phyloP scores from a whole-genome alignment of 108 stramenopile species.

The Fistulifera solaris region DNA sequence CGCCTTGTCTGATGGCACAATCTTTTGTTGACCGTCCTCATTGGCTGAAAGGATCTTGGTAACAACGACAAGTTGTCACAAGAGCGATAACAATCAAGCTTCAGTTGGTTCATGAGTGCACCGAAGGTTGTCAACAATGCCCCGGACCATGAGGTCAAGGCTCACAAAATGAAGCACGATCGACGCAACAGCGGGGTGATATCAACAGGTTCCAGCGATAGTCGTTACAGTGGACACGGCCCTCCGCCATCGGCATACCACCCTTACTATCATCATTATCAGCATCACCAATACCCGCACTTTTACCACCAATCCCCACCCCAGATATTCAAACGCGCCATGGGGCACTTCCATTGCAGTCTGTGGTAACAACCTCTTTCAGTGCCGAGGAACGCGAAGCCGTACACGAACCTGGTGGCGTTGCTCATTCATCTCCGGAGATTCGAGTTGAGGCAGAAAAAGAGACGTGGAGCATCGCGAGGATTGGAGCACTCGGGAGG shows the following conservation, averaged over 20 bases:
- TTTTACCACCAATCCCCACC: neutral
- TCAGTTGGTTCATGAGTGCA: neutral
- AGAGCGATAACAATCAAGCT: too few relatives aligned
- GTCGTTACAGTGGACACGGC: neutral
- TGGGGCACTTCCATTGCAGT: neutral
- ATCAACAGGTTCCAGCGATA: neutral
- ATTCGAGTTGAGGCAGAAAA: too few relatives aligned
- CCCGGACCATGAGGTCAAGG: neutral
- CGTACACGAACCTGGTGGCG: neutral
- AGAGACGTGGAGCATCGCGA: too few relatives aligned
- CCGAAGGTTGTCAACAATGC: neutral
- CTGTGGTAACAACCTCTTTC: slow-evolving; percentile 11
- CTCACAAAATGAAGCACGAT: neutral
- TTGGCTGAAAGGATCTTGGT: neutral
- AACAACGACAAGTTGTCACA: slow-evolving; percentile 1
- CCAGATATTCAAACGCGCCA: neutral
- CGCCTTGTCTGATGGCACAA: neutral
- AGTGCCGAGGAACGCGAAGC: slow-evolving; percentile 7
- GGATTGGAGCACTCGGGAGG: too few relatives aligned
- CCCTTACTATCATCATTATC: neutral
- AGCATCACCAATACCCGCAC: neutral
- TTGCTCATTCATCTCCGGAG: too few relatives aligned
- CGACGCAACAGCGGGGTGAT: neutral
- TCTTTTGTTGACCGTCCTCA: neutral
- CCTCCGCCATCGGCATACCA: neutral